Conservation (phyloP, 305 asterid genomes). For the Fraxinus albicans region DNA sequence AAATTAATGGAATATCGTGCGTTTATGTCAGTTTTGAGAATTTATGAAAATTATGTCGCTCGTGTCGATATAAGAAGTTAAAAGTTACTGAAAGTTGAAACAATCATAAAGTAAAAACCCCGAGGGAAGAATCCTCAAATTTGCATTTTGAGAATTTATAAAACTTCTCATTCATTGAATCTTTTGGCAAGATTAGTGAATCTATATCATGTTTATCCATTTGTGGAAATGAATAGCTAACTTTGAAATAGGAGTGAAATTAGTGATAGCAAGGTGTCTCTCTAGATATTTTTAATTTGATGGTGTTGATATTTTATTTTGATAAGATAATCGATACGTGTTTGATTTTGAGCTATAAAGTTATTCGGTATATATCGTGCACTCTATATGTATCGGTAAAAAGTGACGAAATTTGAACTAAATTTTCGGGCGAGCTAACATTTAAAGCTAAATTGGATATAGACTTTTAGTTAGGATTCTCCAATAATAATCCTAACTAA, state of each 20-base stretch:
- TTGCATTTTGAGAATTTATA: neutral
- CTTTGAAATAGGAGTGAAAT: too few relatives aligned
- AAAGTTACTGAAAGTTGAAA: neutral
- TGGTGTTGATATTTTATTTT: neutral
- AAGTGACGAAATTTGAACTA: neutral
- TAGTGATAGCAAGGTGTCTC: neutral
- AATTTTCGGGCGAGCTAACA: neutral
- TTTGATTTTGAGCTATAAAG: too few relatives aligned
- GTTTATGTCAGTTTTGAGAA: too few relatives aligned
- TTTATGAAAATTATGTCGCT: too few relatives aligned
- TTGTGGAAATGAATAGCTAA: neutral
- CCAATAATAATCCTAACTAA: neutral
- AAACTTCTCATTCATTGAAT: neutral
- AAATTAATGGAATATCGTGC: neutral
- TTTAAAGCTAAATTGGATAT: neutral
- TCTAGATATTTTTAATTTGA: neutral
- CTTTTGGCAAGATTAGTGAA: neutral
- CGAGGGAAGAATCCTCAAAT: neutral
- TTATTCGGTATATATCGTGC: neutral
- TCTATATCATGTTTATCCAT: neutral
- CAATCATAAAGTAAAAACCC: neutral
- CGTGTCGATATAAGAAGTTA: too few relatives aligned
- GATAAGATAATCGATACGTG: neutral
- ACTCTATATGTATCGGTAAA: neutral
- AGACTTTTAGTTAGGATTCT: neutral